Conservation (phyloP, 352 stramenopile species). For the Halophytophthora polymorphica region DNA sequence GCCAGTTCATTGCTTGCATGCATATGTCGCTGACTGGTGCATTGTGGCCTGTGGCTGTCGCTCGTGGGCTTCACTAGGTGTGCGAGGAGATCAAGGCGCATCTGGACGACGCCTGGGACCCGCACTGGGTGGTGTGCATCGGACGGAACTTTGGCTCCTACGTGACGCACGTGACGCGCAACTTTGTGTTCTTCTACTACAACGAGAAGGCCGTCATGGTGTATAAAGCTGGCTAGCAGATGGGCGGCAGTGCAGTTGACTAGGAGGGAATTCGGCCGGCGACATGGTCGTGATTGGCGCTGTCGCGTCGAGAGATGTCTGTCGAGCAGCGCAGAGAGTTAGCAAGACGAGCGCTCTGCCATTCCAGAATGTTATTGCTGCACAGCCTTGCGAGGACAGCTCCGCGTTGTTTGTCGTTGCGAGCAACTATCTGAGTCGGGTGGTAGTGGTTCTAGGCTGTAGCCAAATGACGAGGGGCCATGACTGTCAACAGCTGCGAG, state of each 20-base stretch:
- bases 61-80: constrained; percentile 38
- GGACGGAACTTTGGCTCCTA: constrained; percentile 92
- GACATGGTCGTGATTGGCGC: background rate
- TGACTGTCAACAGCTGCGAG: no score
- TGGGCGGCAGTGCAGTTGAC: no score
- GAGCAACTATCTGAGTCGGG: no score
- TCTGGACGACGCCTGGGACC: constrained; percentile 74
- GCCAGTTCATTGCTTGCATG: background rate
- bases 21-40: background rate
- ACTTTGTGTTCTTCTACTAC: constrained; percentile 93
- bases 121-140: constrained; percentile 86
- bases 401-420: no score
- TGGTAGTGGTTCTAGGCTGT: no score
- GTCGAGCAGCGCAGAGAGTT: no score
- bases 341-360: no score
- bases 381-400: no score
- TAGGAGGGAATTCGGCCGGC: no score
- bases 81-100: constrained; percentile 82
- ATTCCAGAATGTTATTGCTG: no score
- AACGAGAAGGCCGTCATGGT: constrained; percentile 86
- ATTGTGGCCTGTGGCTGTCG: background rate
- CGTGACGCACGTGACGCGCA: constrained; percentile 90
- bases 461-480: no score
- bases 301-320: no score
- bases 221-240: constrained; percentile 75